Evolutionary conservation across 495 filamentous ascomycete species (phyloP).

Genomic region (Aspergillus ostianus): DNA sequence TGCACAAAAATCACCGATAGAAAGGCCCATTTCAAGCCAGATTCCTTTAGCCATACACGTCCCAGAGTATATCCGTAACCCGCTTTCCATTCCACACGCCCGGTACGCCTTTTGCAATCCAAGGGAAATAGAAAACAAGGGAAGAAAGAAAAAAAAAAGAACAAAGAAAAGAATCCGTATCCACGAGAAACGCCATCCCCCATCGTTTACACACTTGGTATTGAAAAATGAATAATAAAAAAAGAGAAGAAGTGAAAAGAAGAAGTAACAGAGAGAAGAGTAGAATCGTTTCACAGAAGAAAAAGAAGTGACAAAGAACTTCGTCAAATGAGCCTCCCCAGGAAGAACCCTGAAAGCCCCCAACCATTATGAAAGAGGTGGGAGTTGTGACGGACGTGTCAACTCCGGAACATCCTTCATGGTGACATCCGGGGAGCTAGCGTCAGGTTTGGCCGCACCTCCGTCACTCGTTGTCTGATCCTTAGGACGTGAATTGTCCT

Average conservation of each 20-base stretch:
- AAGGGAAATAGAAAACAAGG: slow-evolving; percentile 10
- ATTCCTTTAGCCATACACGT: slow-evolving; percentile 23
- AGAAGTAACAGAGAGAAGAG: slow-evolving; percentile 10
- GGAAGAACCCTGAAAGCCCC: background rate
- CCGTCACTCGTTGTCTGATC: slow-evolving; percentile 12
- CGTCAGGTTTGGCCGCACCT: slow-evolving; percentile 19
- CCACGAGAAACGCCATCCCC: slow-evolving; percentile 25
- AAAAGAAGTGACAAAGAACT: background rate
- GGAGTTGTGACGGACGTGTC: slow-evolving; percentile 12
- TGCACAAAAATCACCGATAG: slow-evolving; percentile 15
- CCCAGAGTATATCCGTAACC: slow-evolving; percentile 37
- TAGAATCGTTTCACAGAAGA: slow-evolving; percentile 1
- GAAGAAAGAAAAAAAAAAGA: slow-evolving; percentile 15
- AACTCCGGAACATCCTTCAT: slow-evolving; percentile 36
- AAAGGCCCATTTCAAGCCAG: slow-evolving; percentile 8
- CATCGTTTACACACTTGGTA: slow-evolving; percentile 21
- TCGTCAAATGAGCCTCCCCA: background rate
- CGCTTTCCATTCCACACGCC: slow-evolving; percentile 28
- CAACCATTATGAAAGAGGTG: background rate
- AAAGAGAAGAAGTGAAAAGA: slow-evolving; percentile 5
- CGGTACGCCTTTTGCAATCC: slow-evolving; percentile 27
- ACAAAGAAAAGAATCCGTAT: slow-evolving; percentile 12
- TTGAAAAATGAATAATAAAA: slow-evolving; percentile 3
- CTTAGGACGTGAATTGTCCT: slow-evolving; percentile 17
- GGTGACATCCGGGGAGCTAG: slow-evolving; percentile 25